phyloP scores from a whole-genome alignment of 2,329 filamentous ascomycete species.

The Bertia moriformis region DNA sequence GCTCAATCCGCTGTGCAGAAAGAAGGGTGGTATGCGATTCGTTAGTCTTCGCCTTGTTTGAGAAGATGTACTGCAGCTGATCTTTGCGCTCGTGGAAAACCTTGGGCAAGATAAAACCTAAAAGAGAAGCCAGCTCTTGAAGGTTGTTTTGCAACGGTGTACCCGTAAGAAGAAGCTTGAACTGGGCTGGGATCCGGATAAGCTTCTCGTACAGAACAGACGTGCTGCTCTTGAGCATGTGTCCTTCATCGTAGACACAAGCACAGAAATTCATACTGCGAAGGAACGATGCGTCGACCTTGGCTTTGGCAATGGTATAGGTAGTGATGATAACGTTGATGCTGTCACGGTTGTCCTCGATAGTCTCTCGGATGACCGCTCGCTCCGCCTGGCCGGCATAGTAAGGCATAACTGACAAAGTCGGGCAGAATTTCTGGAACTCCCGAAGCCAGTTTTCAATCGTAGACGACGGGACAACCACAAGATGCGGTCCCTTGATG shows the following conservation, averaged over 20 bases:
- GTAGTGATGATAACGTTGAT: conserved; percentile 56
- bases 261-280: conserved; percentile 33
- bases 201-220: conserved; percentile 45
- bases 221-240: conserved; percentile 46
- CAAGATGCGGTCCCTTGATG: conserved; percentile 41
- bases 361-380: conserved; percentile 31
- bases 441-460: conserved; percentile 59
- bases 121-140: conserved; percentile 47
- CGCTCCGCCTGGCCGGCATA: conserved; percentile 43
- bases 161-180: conserved; percentile 48
- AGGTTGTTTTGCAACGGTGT: conserved; percentile 54
- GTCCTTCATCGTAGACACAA: conserved; percentile 52
- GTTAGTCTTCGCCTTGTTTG: conserved; percentile 49
- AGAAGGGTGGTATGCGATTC: conserved; percentile 41
- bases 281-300: conserved; percentile 42
- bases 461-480: conserved; percentile 53
- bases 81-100: conserved; percentile 44
- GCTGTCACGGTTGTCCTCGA: conserved; percentile 32
- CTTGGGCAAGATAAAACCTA: conserved; percentile 51
- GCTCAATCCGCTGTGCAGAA: conserved; percentile 45
- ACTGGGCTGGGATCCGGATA: conserved; percentile 41
- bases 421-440: conserved; percentile 47
- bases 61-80: conserved; percentile 46
- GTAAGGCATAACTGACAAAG: conserved; percentile 44
- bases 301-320: conserved; percentile 45